Evolutionary conservation across 2,329 filamentous ascomycete species (phyloP).

Genomic region (Ophiosphaerella korrae): DNA sequence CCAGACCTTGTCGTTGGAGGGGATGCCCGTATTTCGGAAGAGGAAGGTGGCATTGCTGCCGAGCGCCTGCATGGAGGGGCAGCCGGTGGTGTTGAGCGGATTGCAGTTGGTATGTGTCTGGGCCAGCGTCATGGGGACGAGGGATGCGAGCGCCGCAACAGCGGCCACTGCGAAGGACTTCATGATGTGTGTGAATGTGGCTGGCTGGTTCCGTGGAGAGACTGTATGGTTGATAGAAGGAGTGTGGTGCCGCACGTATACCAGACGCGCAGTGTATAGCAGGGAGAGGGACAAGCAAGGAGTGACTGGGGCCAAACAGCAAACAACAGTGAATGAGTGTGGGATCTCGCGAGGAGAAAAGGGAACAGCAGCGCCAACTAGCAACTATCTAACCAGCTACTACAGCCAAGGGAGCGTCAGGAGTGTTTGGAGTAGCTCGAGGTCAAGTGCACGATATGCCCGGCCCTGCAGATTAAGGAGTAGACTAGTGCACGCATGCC

Average conservation of each 20-base stretch:
- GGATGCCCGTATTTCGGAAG: slow-evolving; percentile 58
- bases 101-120: slow-evolving; percentile 82
- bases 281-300: slow-evolving; percentile 15
- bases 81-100: slow-evolving; percentile 70
- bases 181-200: slow-evolving; percentile 23
- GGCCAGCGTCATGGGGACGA: slow-evolving; percentile 59
- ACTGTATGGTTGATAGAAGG: slow-evolving; percentile 23
- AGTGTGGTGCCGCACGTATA: slow-evolving; percentile 40
- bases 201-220: slow-evolving; percentile 6
- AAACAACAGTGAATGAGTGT: slow-evolving; percentile 34
- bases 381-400: neutral
- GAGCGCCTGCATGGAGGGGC: slow-evolving; percentile 73
- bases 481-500: slow-evolving; percentile 20
- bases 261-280: slow-evolving; percentile 37
- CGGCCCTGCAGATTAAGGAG: slow-evolving; percentile 32
- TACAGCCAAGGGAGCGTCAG: slow-evolving; percentile 27
- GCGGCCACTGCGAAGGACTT: slow-evolving; percentile 42
- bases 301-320: slow-evolving; percentile 24
- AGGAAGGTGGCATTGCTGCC: slow-evolving; percentile 61
- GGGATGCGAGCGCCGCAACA: slow-evolving; percentile 42
- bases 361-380: slow-evolving; percentile 17
- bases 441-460: slow-evolving; percentile 26
- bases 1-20: slow-evolving; percentile 58
- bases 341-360: slow-evolving; percentile 28
- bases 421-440: slow-evolving; percentile 31